These are phyloP conservation scores for Cocos nucifera DNA, from an alignment of 176 grass and related monocot genomes.

Conservation along the genomic window DNA sequence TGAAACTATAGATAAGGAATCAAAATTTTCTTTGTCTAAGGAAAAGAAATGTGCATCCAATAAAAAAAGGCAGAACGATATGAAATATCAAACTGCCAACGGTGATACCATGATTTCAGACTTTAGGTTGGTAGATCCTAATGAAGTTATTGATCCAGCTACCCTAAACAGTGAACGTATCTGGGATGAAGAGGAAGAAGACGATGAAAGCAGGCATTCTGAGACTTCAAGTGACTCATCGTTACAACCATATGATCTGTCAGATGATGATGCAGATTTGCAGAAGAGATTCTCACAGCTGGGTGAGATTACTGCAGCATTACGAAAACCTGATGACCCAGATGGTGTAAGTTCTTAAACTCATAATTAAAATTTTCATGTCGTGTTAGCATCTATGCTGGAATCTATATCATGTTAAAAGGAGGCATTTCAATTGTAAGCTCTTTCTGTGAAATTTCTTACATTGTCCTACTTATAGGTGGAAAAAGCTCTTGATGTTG, in stretches of 20 bases:
- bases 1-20: slow-evolving; percentile 25
- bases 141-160: slow-evolving; percentile 37
- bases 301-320: slow-evolving; percentile 53
- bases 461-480: slow-evolving; percentile 43
- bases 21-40: slow-evolving; percentile 25
- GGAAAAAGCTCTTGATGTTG: slow-evolving; percentile 65
- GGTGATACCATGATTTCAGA: slow-evolving; percentile 33
- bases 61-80: slow-evolving; percentile 40
- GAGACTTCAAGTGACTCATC: slow-evolving; percentile 75
- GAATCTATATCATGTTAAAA: not conserved
- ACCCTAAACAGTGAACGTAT: slow-evolving; percentile 14
- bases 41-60: slow-evolving; percentile 34
- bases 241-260: slow-evolving; percentile 89
- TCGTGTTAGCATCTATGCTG: too few relatives aligned
- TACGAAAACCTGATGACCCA: slow-evolving; percentile 83
- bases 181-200: slow-evolving; percentile 24
- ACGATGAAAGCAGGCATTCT: slow-evolving; percentile 30
- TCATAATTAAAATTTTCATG: too few relatives aligned
- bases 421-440: too few relatives aligned
- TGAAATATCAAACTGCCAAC: slow-evolving; percentile 25
- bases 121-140: slow-evolving; percentile 33
- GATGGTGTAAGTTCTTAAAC: slow-evolving; percentile 65
- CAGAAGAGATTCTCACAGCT: slow-evolving; percentile 67
- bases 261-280: slow-evolving; percentile 74
- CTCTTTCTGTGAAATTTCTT: slow-evolving; percentile 2